Percentiles rank a stretch among this genome's conserved stretches.
Evolutionary conservation across 441 rosid species (phyloP).

Genomic region (Theobroma grandiflorum): DNA sequence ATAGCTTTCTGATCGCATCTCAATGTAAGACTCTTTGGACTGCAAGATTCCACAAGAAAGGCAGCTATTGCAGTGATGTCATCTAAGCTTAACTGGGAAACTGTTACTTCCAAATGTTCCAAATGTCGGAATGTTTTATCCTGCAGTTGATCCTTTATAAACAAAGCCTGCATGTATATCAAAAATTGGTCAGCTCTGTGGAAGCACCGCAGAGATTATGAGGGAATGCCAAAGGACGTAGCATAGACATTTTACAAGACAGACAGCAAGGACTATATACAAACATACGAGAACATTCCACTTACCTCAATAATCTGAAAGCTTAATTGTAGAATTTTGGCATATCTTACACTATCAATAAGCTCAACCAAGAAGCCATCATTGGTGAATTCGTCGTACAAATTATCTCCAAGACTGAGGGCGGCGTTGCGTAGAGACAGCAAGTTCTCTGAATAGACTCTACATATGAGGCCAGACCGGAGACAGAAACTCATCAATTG

Average conservation of each 20-base stretch:
- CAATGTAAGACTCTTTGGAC: background rate
- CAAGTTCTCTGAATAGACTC: background rate
- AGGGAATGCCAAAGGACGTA: background rate
- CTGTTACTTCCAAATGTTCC: background rate
- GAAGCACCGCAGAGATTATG: no score
- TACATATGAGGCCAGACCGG: background rate
- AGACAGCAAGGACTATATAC: background rate
- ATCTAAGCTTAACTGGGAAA: background rate
- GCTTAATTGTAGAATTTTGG: slow-evolving; percentile 1
- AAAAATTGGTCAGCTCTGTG: background rate
- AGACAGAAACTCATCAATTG: background rate
- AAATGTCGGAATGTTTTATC: background rate
- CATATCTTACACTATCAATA: slow-evolving; percentile 1
- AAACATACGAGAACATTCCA: background rate
- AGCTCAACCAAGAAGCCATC: slow-evolving; percentile 11
- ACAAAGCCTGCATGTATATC: background rate
- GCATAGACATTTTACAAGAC: background rate
- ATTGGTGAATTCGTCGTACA: background rate
- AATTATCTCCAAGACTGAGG: background rate
- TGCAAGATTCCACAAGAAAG: slow-evolving; percentile 9
- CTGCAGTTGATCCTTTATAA: background rate
- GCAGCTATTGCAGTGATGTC: background rate
- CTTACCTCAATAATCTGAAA: slow-evolving; percentile 11
- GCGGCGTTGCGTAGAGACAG: background rate
- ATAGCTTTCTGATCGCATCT: background rate